Evolutionary conservation across 331 rosid genomes (phyloP).

Genomic region (Rhamnella rubrinervis): DNA sequence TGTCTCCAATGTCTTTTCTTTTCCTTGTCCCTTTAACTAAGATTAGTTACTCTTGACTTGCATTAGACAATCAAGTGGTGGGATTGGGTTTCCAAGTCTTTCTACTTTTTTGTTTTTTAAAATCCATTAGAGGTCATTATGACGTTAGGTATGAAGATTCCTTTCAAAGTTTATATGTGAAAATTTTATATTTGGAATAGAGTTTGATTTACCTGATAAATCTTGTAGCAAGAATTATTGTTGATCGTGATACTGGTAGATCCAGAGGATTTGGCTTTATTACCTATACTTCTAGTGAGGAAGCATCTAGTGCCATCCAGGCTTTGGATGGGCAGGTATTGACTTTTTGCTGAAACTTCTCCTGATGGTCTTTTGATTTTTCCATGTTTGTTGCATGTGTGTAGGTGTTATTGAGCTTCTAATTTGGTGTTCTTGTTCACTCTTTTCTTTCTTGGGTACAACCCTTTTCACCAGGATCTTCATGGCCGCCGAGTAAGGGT

Average conservation of each 20-base stretch:
- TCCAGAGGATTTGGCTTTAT: conserved; percentile 90
- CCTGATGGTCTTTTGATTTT: no score
- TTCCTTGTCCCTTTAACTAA: no score
- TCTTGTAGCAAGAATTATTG: conserved; percentile 65
- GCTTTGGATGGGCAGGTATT: conserved; percentile 89
- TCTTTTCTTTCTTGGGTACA: neutral
- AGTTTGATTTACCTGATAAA: conserved; percentile 5
- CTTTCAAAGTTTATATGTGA: no score
- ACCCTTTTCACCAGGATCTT: conserved; percentile 11
- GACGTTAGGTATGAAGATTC: no score
- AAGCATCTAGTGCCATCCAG: conserved; percentile 86
- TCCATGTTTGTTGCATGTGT: no score
- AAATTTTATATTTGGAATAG: neutral
- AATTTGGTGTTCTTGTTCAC: conserved; percentile 11
- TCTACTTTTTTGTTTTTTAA: no score
- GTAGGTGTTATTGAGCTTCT: neutral
- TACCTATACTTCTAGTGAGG: conserved; percentile 66
- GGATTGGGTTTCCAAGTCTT: no score
- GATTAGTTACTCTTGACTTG: no score
- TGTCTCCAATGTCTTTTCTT: no score
- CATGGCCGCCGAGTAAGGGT: conserved; percentile 26
- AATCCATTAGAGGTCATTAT: no score
- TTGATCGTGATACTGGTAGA: conserved; percentile 84
- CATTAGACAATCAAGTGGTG: no score
- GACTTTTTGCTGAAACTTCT: neutral